These are phyloP conservation scores for Rehmannia glutinosa DNA, from an alignment of 257 asterid genomes.

Conservation along the genomic window DNA sequence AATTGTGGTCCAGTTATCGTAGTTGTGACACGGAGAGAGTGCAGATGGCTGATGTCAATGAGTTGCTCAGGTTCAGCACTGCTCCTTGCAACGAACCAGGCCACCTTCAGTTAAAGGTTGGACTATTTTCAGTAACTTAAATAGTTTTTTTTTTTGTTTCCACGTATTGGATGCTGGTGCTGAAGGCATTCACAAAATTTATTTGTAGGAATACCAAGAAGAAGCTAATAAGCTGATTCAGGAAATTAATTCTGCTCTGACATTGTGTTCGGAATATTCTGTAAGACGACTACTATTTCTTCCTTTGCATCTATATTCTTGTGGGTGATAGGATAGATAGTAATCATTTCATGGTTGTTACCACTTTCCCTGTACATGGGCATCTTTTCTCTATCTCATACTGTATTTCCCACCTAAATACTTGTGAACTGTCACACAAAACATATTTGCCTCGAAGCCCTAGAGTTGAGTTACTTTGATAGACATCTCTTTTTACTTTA, in stretches of 20 bases:
- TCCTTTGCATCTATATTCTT: conserved; percentile 4
- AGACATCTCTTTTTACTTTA: neutral
- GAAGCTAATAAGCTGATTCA: conserved; percentile 55
- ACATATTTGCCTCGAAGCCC: neutral
- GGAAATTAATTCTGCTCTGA: conserved; percentile 62
- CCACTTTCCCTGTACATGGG: neutral
- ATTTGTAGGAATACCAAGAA: conserved; percentile 53
- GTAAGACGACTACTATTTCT: conserved; percentile 45
- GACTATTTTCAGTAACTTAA: conserved; percentile 16
- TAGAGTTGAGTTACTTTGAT: conserved; percentile 6
- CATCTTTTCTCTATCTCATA: neutral
- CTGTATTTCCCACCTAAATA: neutral
- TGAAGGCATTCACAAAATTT: conserved; percentile 16
- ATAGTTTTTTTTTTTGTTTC: conserved; percentile 1
- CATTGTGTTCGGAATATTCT: conserved; percentile 36
- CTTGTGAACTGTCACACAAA: neutral
- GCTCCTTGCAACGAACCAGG: conserved; percentile 62
- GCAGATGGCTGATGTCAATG: conserved; percentile 47
- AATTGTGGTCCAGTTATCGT: conserved; percentile 44
- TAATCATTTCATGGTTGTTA: conserved; percentile 6
- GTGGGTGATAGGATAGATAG: conserved; percentile 5
- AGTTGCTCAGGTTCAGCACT: conserved; percentile 49
- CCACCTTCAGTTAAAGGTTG: conserved; percentile 62
- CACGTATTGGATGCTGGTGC: conserved; percentile 18
- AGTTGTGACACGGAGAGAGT: conserved; percentile 39